A percentile compares a stretch with the other conserved stretches of the same genome.
These are phyloP conservation scores for Brettanomyces bruxellensis DNA, from an alignment of 805 yeast species.

Conservation along the genomic window DNA sequence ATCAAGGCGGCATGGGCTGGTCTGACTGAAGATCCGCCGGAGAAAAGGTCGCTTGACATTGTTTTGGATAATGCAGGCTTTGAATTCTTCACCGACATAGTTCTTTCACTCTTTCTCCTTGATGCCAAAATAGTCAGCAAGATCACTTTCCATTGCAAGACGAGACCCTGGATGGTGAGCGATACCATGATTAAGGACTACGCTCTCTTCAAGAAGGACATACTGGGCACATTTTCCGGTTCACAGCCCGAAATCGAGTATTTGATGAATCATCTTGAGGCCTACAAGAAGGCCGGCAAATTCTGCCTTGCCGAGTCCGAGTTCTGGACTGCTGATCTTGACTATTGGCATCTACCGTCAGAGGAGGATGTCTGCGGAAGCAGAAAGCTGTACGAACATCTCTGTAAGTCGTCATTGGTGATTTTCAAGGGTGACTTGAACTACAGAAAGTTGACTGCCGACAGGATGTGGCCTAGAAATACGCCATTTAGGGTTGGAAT, in stretches of 20 bases:
- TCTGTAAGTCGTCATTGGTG: constrained; percentile 57
- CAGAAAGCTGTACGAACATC: constrained; percentile 47
- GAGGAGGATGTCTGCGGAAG: constrained; percentile 49
- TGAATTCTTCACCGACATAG: constrained; percentile 82
- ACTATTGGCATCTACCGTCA: constrained; percentile 62
- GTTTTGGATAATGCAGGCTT: constrained; percentile 93
- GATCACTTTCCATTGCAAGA: constrained; percentile 79
- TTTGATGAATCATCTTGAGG: constrained; percentile 36
- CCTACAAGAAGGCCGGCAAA: constrained; percentile 36
- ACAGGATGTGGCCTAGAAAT: constrained; percentile 76
- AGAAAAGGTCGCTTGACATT: constrained; percentile 57
- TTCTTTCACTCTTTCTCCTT: constrained; percentile 54
- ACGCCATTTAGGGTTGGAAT: constrained; percentile 68
- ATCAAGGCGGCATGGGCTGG: constrained; percentile 57
- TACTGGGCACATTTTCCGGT: constrained; percentile 46
- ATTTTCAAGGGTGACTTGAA: constrained; percentile 94
- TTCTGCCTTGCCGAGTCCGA: constrained; percentile 48
- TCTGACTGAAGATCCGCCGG: constrained; percentile 20
- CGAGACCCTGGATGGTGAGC: constrained; percentile 95
- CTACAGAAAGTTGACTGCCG: constrained; percentile 90
- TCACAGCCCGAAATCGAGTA: constrained; percentile 37
- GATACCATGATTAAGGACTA: constrained; percentile 88
- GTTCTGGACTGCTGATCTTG: constrained; percentile 80
- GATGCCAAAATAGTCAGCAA: constrained; percentile 58
- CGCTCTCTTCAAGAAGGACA: constrained; percentile 43